Percentiles rank a stretch among this genome's conserved stretches.
Conservation (phyloP, 225 moss, liverwort and hornwort species). For the Pseudoscleropodium purum region DNA sequence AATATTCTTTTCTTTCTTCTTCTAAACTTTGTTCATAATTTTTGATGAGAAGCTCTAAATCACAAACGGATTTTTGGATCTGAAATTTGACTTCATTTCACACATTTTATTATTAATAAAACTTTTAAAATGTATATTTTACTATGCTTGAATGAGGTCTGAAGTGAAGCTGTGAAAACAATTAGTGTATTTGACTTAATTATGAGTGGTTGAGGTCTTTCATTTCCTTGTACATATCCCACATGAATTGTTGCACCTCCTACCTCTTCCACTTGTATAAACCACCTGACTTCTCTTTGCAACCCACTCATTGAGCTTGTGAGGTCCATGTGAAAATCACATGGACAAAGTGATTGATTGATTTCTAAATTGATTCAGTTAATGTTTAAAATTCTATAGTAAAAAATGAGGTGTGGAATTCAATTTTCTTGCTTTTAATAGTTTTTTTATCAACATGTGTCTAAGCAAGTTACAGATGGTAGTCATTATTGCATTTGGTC, state of each 20-base stretch:
- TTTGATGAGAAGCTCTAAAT: background rate
- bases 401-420: background rate
- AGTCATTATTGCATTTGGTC: background rate
- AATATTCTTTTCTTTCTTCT: background rate
- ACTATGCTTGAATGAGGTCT: background rate
- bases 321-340: too few relatives aligned
- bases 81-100: background rate
- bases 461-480: fast-evolving
- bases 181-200: background rate
- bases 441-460: background rate
- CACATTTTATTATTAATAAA: background rate
- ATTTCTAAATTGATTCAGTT: background rate
- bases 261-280: background rate
- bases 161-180: background rate
- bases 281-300: fast-evolving
- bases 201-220: background rate
- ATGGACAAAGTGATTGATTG: too few relatives aligned
- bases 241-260: background rate
- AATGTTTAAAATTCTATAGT: background rate
- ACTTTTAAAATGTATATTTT: background rate
- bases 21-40: background rate
- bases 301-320: fast-evolving
- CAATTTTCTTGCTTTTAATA: background rate
- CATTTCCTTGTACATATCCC: background rate
- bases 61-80: background rate